Conservation (phyloP, 179 eudicot species). For the Beta lomatogona region DNA sequence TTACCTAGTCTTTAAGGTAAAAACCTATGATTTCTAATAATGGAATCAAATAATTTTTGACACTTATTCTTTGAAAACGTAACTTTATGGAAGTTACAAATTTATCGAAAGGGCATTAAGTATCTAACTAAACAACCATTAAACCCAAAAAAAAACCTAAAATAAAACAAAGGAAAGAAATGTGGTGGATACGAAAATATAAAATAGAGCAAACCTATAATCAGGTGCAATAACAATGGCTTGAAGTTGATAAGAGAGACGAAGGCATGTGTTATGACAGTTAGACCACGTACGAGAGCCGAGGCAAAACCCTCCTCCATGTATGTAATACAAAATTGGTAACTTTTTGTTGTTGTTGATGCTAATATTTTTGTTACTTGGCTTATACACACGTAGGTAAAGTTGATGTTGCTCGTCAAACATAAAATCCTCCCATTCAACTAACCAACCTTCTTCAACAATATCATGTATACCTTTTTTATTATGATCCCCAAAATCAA, state of each 20-base stretch:
- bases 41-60: no score
- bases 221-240: slow-evolving; percentile 65
- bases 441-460: slow-evolving; percentile 13
- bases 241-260: slow-evolving; percentile 49
- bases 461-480: slow-evolving; percentile 31
- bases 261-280: slow-evolving; percentile 55
- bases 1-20: no score
- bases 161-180: background rate
- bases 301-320: slow-evolving; percentile 78
- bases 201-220: slow-evolving; percentile 33
- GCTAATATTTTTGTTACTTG: slow-evolving; percentile 15
- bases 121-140: background rate
- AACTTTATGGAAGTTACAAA: no score
- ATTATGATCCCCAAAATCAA: slow-evolving; percentile 27
- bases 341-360: slow-evolving; percentile 10
- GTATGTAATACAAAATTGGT: slow-evolving; percentile 50
- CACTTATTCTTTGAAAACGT: no score
- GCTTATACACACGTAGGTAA: slow-evolving; percentile 57
- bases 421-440: slow-evolving; percentile 50
- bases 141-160: no score
- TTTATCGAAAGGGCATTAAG: no score
- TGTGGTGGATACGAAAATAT: no score
- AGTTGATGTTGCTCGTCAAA: slow-evolving; percentile 47
- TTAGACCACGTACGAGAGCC: slow-evolving; percentile 67
- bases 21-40: no score